Conservation (phyloP, 345 rosid genomes). For the Eucalyptus fibrosa region DNA sequence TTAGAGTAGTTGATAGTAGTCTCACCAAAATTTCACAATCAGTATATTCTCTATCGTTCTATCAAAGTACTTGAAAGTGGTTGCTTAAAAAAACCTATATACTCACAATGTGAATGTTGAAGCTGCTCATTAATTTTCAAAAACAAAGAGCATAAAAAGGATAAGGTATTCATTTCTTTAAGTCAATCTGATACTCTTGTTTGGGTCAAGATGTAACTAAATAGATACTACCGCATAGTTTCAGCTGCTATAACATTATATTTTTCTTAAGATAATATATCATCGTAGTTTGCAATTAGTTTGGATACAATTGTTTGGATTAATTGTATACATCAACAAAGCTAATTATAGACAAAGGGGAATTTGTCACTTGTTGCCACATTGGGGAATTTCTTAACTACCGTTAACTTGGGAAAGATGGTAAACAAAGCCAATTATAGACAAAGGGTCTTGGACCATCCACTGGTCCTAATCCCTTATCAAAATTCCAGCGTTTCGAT, state of each 20-base stretch:
- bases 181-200: background rate
- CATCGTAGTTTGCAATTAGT: background rate
- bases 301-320: background rate
- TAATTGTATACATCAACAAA: background rate
- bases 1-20: accelerated
- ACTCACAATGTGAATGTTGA: background rate
- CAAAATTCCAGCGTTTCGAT: background rate
- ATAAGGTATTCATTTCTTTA: background rate
- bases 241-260: background rate
- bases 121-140: background rate
- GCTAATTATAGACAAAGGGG: no score
- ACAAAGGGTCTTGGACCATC: background rate
- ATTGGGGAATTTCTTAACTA: background rate
- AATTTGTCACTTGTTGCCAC: background rate
- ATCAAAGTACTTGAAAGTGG: background rate
- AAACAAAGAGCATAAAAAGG: background rate
- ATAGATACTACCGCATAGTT: background rate
- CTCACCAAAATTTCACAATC: no score
- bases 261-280: no score
- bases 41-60: no score
- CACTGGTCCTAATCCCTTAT: background rate
- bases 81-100: background rate
- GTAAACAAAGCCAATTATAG: background rate
- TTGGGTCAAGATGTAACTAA: background rate
- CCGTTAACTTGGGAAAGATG: background rate